These are phyloP conservation scores for Ensete glaucum DNA, from an alignment of 176 grass and related monocot species.

Conservation along the genomic window DNA sequence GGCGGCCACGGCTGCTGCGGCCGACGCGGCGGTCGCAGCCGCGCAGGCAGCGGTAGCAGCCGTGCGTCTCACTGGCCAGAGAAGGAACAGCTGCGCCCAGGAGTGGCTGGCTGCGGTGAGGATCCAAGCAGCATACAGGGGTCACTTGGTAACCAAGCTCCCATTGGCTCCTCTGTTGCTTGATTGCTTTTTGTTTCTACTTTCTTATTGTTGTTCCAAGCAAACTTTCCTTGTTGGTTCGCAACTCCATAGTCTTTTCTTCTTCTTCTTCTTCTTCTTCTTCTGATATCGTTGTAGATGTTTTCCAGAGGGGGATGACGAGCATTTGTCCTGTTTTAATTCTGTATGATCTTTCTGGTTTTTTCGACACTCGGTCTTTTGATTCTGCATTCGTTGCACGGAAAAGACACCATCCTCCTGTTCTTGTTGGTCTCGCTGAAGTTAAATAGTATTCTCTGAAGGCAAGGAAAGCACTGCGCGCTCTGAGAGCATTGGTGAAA, in stretches of 20 bases:
- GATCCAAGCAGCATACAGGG: slow-evolving; percentile 79
- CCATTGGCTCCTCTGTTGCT: not conserved
- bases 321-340: not conserved
- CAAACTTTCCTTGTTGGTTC: too few relatives aligned
- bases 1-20: slow-evolving; percentile 52
- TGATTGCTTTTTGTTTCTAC: too few relatives aligned
- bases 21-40: slow-evolving; percentile 59
- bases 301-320: not conserved
- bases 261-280: too few relatives aligned
- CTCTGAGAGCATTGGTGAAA: slow-evolving; percentile 83
- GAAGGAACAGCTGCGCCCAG: not conserved
- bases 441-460: not conserved
- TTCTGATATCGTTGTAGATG: too few relatives aligned
- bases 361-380: too few relatives aligned
- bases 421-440: too few relatives aligned
- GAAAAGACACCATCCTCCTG: too few relatives aligned
- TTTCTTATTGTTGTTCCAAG: too few relatives aligned
- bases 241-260: too few relatives aligned
- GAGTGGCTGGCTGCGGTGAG: slow-evolving; percentile 40
- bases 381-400: too few relatives aligned
- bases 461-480: slow-evolving; percentile 83
- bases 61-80: slow-evolving; percentile 50
- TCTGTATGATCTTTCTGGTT: too few relatives aligned
- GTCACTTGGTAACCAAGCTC: slow-evolving; percentile 41
- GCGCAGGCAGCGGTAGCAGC: slow-evolving; percentile 64